Evolutionary conservation across 129 eudicot genomes (phyloP).

Genomic region (Tanacetum coccineum): DNA sequence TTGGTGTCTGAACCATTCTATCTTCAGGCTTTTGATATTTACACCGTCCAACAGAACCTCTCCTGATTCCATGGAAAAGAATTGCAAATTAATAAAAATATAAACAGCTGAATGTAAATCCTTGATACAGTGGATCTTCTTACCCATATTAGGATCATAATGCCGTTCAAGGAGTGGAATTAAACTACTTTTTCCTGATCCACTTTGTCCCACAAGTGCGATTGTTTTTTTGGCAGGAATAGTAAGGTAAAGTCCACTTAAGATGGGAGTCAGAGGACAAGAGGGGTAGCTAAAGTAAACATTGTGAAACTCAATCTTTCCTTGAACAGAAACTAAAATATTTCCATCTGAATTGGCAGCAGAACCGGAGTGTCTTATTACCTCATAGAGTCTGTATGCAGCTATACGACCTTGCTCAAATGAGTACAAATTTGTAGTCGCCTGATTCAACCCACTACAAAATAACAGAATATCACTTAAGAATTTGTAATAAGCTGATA

Average conservation of each 20-base stretch:
- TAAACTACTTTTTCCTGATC: slow-evolving; percentile 63
- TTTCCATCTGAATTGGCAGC: slow-evolving; percentile 41
- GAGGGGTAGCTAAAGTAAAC: slow-evolving; percentile 54
- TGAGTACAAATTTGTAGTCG: slow-evolving; percentile 43
- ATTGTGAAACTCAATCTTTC: slow-evolving; percentile 54
- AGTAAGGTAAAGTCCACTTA: slow-evolving; percentile 50
- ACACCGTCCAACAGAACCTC: slow-evolving; percentile 62
- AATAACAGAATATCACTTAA: slow-evolving; percentile 16
- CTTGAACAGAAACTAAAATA: slow-evolving; percentile 44
- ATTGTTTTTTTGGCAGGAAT: slow-evolving; percentile 50
- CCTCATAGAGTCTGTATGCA: slow-evolving; percentile 56
- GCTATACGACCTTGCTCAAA: slow-evolving; percentile 72
- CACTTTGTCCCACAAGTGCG: slow-evolving; percentile 63
- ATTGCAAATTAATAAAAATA: background rate
- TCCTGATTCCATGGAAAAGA: slow-evolving; percentile 32
- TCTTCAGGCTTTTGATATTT: slow-evolving; percentile 43
- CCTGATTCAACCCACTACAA: slow-evolving; percentile 56
- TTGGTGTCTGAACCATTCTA: slow-evolving; percentile 57
- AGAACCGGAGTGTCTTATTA: slow-evolving; percentile 48
- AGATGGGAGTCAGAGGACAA: slow-evolving; percentile 45
- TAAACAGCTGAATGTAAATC: background rate
- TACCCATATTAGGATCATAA: slow-evolving; percentile 64
- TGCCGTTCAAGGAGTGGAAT: slow-evolving; percentile 56
- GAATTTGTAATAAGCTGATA: background rate
- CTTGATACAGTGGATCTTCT: background rate